Base-by-base conservation (phyloP, 352 stramenopile genomes). In the Globisporangium megalacanthum region DNA sequence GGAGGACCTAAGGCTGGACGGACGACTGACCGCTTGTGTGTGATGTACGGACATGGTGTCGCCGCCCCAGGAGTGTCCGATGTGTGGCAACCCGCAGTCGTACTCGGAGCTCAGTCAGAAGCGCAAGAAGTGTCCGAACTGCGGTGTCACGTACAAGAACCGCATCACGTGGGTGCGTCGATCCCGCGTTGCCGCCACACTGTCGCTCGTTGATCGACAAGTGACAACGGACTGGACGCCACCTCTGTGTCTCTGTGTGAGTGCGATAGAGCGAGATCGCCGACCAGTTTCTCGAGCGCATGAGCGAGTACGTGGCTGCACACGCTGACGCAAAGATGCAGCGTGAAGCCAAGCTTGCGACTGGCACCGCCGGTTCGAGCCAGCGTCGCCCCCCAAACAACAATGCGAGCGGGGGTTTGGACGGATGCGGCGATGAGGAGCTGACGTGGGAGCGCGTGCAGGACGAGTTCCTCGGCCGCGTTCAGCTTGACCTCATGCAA, bases 101-200 rank as follows among this genome's bases (percentile, higher is more conserved):
- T 89, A 89, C 54, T 70, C 79, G 36, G 81, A 92, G 57, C 69
- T 89, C 22, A 79, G 75, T 3, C 81, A 92, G 48, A 92, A 92
- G 70, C 73, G 81, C 11, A 92, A 88, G 55, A 88, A 88, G 33
- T 92, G 79, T 44, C 81, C 79, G 17, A 92, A 92, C 52, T 92
- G 81, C 53, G 79, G 77, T 19, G 70, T 85, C 41, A 70, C 72
- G 10, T 92, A 92, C 66, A 77, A 73, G 56, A 82, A 64, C 37
- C 77, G 75, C 29, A 71, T 89, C 36, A 74, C 79, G 3, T 92
- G 81, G 81, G 81, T 88, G 47, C 44, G 44, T 31, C 7, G 19
- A 39, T 39, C 35, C 35, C 35, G 19, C 17, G 8, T 48, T 11
- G 42, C 19, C 11, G n/a, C 0, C 11, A 31, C 15, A 25, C 13